Evolutionary conservation across 495 filamentous ascomycete genomes (phyloP).

Genomic region (Xylaria cubensis): DNA sequence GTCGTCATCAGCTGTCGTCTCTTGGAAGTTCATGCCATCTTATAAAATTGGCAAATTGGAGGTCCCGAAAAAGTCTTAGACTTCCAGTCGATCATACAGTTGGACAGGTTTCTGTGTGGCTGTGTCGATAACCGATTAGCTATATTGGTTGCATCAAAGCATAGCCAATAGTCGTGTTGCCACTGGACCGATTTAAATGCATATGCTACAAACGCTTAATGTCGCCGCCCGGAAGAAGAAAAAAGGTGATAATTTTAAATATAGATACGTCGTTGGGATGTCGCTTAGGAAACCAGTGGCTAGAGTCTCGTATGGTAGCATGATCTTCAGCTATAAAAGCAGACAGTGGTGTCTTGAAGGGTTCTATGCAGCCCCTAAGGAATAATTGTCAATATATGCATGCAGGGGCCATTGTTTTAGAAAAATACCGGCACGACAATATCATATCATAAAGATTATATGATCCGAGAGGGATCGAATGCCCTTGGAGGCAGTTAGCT

Average conservation of each 20-base stretch:
- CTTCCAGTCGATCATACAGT: neutral
- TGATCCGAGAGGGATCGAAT: neutral
- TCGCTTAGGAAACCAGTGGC: neutral
- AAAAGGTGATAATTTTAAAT: neutral
- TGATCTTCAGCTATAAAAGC: neutral
- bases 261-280: neutral
- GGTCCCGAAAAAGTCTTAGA: neutral
- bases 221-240: neutral
- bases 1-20: neutral
- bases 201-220: neutral
- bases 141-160: neutral
- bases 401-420: constrained; percentile 4
- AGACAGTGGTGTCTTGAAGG: neutral
- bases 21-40: neutral
- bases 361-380: neutral
- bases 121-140: neutral
- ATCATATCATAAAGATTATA: neutral
- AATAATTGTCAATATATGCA: neutral
- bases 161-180: neutral
- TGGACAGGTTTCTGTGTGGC: neutral
- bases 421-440: neutral
- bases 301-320: neutral
- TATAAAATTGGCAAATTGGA: neutral
- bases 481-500: neutral
- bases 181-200: neutral